Evolutionary conservation across 768 basidiomycete species (phyloP), one percentile per base, ranked within the genome.

Genomic region (Phylloporus sp.): DNA sequence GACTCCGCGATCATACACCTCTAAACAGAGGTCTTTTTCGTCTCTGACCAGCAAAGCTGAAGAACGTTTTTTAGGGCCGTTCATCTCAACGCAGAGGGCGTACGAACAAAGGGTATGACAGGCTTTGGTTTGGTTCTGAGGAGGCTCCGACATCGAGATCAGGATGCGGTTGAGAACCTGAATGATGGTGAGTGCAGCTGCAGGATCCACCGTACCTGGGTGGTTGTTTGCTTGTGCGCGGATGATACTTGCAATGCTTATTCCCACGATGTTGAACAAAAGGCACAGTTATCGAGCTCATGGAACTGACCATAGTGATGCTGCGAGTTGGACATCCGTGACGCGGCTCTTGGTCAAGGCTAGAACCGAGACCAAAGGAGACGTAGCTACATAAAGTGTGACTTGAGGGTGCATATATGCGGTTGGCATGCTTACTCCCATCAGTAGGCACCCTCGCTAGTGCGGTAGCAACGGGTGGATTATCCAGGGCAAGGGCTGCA

Each of bases 51-150:
- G 75, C 59, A 80, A 61, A 63, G 83, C 85, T 80, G 22, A 18
- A 37, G 17, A 27, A 36, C 0, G 5, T 9, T 2, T 26, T 28
- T 38, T 33, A 50, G 22, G 15, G 6, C 4, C 15, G 26, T 26
- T 41, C 17, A 33, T 36, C n/a, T 23, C 9, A n/a, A 40, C 34
- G 31, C 9, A 24, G 35, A 26, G 32, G 27, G 7, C 10, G 17
- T 14, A 73, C 82, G 13, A 48, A 91, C 88, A 81, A 0, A 95
- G 65, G 14, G 84, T 77, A 58, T 86, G 87, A 60, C 89, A 90
- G 0, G 87, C 83, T 60, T 77, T 84, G 1, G 79, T 80, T 27
- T 78, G 73, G 15, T 64, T 74, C 36, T 65, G 63, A 4, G 70
- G 61, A 20, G 66, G 58, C 39, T 81, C 77, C 6, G 61, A 53